Base-by-base conservation (phyloP, 2,329 filamentous ascomycete genomes). In the Xylariaceae sp. region DNA sequence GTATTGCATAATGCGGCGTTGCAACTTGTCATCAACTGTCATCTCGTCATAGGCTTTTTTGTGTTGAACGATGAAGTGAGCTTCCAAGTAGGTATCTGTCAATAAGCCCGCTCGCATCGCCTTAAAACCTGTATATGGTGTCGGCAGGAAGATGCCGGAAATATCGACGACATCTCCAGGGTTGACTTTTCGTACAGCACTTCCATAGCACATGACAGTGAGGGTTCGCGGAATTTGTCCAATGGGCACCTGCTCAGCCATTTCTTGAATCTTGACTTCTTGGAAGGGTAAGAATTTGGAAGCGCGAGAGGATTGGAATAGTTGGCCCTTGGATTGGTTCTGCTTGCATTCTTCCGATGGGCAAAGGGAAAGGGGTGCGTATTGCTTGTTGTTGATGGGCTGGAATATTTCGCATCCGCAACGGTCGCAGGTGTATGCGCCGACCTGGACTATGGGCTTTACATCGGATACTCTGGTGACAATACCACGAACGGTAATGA, bases 371-470 rank as follows among this genome's bases (percentile, higher is more conserved):
- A 98, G 74, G 3, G 93, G 93, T 2, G 88, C 85, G 62, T 90
- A 98, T 56, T 94, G 88, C 68, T 91, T 96, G 45, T 90, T 86
- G 46, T 82, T 88, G 59, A 98, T 80, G 3, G 94, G 92, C 69
- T 98, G 93, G 77, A 97, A 98, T 61, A 98, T 92, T 69, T 98
- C 93, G 64, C 86, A 91, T 47, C 93, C 93, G 62, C 93, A 98
- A 50, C 89, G 84, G 67, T 98, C 93, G 69, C 93, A 98, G 42
- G 91, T 93, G 69, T 98, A 98, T 29, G 93, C 93, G 66, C 95
- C 96, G 62, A 98, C 94, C 63, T 92, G 87, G n/a, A 97, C 88
- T 10, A 93, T 83, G 29, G 93, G 93, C 74, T 98, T 98, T 58
- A 98, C 93, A 63, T 98, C 93, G 2, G 93, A 96, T 2, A 97